These are phyloP conservation scores for Soucietia sequanensis DNA, from an alignment of 805 yeast species.

Conservation along the genomic window DNA sequence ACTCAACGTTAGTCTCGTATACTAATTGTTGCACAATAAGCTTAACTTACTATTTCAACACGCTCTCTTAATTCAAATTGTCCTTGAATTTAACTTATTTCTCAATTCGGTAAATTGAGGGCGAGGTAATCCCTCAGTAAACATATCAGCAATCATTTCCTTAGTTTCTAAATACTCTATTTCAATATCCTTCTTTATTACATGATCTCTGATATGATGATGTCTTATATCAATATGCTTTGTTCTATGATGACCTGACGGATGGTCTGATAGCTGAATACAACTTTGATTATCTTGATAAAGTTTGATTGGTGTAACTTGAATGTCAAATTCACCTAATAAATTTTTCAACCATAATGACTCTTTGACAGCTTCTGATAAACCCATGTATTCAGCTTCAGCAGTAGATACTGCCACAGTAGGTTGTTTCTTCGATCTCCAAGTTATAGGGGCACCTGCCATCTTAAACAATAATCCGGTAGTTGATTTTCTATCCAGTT, in stretches of 20 bases:
- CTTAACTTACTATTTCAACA: background rate
- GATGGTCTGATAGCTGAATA: background rate
- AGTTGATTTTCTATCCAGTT: background rate
- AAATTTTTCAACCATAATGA: background rate
- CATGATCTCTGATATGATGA: background rate
- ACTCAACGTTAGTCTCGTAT: too few relatives aligned
- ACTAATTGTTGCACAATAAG: too few relatives aligned
- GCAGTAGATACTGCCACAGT: background rate
- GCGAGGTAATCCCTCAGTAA: background rate
- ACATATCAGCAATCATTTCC: background rate
- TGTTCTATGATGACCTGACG: background rate
- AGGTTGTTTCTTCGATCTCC: background rate
- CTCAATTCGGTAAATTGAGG: background rate
- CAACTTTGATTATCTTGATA: background rate
- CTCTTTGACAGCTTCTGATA: background rate
- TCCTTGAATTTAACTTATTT: background rate
- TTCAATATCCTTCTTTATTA: background rate
- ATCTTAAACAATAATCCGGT: background rate
- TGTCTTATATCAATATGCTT: background rate
- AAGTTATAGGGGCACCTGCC: background rate
- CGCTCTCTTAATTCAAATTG: slow-evolving; percentile 1
- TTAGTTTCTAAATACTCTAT: background rate
- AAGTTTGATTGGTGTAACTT: background rate
- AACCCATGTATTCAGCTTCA: background rate
- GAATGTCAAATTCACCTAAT: background rate